These are phyloP conservation scores for Pochonia chlamydosporia DNA, from an alignment of 2,329 filamentous ascomycete species.

Conservation along the genomic window DNA sequence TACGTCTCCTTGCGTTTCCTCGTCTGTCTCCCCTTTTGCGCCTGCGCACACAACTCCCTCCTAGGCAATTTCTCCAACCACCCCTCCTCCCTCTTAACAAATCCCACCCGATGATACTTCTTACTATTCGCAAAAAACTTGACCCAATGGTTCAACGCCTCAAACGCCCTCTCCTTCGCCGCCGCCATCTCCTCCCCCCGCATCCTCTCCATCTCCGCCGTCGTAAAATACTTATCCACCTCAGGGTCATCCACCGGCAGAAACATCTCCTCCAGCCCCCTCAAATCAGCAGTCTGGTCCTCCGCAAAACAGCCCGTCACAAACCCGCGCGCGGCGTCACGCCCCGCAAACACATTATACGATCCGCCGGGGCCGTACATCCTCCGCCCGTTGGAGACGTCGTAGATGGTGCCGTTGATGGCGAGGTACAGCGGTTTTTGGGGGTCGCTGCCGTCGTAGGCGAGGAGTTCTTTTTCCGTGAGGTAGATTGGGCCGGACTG, in stretches of 20 bases:
- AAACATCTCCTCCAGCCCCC: slow-evolving; percentile 84
- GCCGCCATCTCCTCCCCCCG: slow-evolving; percentile 58
- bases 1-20: slow-evolving; percentile 30
- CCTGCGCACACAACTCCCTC: slow-evolving; percentile 64
- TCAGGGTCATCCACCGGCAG: slow-evolving; percentile 57
- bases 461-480: slow-evolving; percentile 66
- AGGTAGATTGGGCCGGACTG: slow-evolving; percentile 59
- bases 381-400: slow-evolving; percentile 63
- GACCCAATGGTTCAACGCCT: slow-evolving; percentile 73
- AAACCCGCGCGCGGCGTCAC: slow-evolving; percentile 81
- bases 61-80: slow-evolving; percentile 58
- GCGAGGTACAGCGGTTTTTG: slow-evolving; percentile 80
- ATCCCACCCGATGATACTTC: slow-evolving; percentile 78
- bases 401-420: slow-evolving; percentile 82
- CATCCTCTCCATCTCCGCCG: slow-evolving; percentile 45
- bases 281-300: slow-evolving; percentile 77
- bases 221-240: slow-evolving; percentile 53
- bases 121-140: slow-evolving; percentile 73
- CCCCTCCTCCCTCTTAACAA: slow-evolving; percentile 55
- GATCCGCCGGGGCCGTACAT: slow-evolving; percentile 79
- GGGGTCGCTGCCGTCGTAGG: slow-evolving; percentile 73
- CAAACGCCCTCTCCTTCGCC: slow-evolving; percentile 60
- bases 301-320: slow-evolving; percentile 89
- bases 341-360: slow-evolving; percentile 82
- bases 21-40: slow-evolving; percentile 51